Evolutionary conservation across 345 rosid species (phyloP), one percentile per base, ranked within the genome.

Genomic region (Aethionema arabicum): DNA sequence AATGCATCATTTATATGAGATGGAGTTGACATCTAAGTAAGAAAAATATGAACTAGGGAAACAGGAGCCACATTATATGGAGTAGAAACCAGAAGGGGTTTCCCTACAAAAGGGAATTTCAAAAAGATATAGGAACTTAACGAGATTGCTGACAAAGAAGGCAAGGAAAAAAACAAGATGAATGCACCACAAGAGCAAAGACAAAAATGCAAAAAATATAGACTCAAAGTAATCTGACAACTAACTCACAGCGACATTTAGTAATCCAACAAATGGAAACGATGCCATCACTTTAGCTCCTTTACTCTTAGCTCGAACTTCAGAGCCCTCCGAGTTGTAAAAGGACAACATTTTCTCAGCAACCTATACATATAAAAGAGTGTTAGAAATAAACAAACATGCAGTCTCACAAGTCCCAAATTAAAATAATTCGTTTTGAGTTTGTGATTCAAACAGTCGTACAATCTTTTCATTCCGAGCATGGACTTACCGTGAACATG

Each of bases 181-280:
- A 46, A 63, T 32, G 38, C 48, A 40, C 37, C 56, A 33, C 40
- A 13, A 33, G 41, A 61, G 52, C 43, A 55, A 61, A 70, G 44
- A 42, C 33, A 63, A 21, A 45, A 27, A 40, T 32, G 57, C 40
- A 60, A 48, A 54, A 64, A 39, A 8, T 4, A 1, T 32, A 4
- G 30, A 33, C 59, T 10, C 33, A 15, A 61, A 42, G 47, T 29
- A 40, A 62, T 32, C 48, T 67, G 56, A 70, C 49, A 55, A 59
- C 46, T 36, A 53, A 82, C 98, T 88, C 78, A 91, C 98, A 74
- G 92, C 96, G 50, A 88, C 79, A 77, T 86, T 88, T 63, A 86
- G 68, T 63, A 91, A 72, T 56, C 87, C 95, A 60, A 80, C 70
- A 66, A 69, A 70, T n/a, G 96, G 98, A 37, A 71, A 62, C 29